These are phyloP conservation scores for Boletus reticuloceps DNA, from an alignment of 768 basidiomycete species.

Conservation along the genomic window DNA sequence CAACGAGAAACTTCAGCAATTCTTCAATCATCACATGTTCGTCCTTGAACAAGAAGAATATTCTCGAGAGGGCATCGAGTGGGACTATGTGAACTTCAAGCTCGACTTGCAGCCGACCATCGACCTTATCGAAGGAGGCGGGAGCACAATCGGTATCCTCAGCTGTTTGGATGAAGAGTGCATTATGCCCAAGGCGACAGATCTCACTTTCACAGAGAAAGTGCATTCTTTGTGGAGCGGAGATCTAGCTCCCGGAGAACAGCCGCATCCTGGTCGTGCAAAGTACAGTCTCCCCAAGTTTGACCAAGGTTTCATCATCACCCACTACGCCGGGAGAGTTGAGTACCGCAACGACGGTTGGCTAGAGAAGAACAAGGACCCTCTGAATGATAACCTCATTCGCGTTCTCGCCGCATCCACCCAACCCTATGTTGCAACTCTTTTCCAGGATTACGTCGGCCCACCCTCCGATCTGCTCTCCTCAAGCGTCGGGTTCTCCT, in stretches of 20 bases:
- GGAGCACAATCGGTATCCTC: conserved; percentile 76
- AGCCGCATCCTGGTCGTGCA: conserved; percentile 66
- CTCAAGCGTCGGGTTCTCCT: conserved; percentile 37
- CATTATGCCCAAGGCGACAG: conserved; percentile 99
- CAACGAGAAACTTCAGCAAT: conserved; percentile 97
- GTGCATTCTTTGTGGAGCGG: conserved; percentile 72
- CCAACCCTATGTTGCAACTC: conserved; percentile 74
- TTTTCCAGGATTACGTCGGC: conserved; percentile 83
- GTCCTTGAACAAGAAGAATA: conserved; percentile 99
- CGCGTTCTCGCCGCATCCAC: conserved; percentile 81
- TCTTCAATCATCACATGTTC: conserved; percentile 99
- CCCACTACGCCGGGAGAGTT: conserved; percentile 96
- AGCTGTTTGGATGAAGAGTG: conserved; percentile 96
- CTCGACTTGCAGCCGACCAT: conserved; percentile 97
- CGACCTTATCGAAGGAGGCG: conserved; percentile 89
- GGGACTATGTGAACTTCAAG: conserved; percentile 98
- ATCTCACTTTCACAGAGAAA: conserved; percentile 92
- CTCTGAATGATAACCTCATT: conserved; percentile 93
- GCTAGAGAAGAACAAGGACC: conserved; percentile 99
- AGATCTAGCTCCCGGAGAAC: conserved; percentile 40
- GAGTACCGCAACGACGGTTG: conserved; percentile 96
- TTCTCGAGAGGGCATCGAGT: conserved; percentile 91
- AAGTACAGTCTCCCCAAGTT: conserved; percentile 90
- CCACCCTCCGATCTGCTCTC: conserved; percentile 29
- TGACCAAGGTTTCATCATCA: conserved; percentile 90